Base-by-base conservation (phyloP, 805 yeast species). In the Saccharomycopsis olivae region DNA sequence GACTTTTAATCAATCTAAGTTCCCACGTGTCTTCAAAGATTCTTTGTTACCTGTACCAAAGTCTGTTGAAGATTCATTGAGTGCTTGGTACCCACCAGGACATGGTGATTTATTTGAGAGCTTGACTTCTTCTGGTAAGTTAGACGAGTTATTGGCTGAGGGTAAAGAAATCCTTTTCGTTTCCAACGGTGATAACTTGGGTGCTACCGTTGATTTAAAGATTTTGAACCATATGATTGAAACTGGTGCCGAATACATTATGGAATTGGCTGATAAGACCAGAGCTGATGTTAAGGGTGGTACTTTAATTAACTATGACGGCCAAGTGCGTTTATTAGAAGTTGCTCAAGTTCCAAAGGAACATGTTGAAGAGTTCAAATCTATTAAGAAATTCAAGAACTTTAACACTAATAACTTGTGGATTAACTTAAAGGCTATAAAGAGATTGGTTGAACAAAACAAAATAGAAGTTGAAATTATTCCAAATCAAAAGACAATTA, bases 271-370 rank as follows among this genome's bases (percentile, higher is more conserved):
- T 40, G 95, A 89, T 66, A 92, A 92, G 70, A 92, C 98, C 38
- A 80, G 97, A 64, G 98, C 98, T 27, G 98, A 92, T 62, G 98
- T 92, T 57, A 92, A 92, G 67, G 98, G 98, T 69, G 98, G 97
- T 69, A 92, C 97, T 51, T 75, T 92, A 62, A 88, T 92, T 61
- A 86, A 86, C 64, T 92, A 92, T 63, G 89, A 86, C 52, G 97
- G 96, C 48, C 78, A 81, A 57, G 95, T 92, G 45, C 78, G 96
- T 64, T 73, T 92, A 57, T 74, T 92, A 54, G 97, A 92, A 65
- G 89, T 92, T 53, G 96, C 96, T 31, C 98, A 89, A 69, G 98
- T 89, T 48, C 97, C 97, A 60, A 88, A 88, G 64, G 96, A 87
- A 61, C 97, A 89, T 59, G 89, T 86, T 47, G 97, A 92, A 68